Evolutionary conservation across 1,284 basidiomycete genomes (phyloP).

Genomic region (Phellopilus nigrolimitatus): DNA sequence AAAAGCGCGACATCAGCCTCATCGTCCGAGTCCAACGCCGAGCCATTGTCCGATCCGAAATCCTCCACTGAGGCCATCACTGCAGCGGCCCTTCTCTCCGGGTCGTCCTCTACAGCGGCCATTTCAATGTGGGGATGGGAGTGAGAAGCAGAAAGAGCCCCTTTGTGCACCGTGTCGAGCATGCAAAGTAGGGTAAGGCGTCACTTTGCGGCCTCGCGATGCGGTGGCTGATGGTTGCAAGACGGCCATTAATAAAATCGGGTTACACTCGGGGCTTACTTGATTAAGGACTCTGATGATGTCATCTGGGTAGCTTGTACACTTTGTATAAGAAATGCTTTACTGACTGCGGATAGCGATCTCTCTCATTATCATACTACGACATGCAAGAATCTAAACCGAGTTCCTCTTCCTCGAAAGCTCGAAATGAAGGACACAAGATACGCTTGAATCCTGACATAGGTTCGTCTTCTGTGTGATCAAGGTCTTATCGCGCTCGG

Average conservation of each 20-base stretch:
- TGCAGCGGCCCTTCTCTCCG: slow-evolving; percentile 1
- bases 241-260: background rate
- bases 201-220: background rate
- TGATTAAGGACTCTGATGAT: background rate
- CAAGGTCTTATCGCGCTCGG: background rate
- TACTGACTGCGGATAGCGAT: too few relatives aligned
- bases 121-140: background rate
- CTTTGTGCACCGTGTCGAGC: slow-evolving; percentile 8
- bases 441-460: background rate
- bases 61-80: slow-evolving; percentile 11
- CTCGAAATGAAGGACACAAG: too few relatives aligned
- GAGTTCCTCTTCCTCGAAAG: too few relatives aligned
- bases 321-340: too few relatives aligned
- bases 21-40: slow-evolving; percentile 11
- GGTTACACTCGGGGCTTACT: background rate
- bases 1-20: slow-evolving; percentile 18
- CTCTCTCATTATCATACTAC: too few relatives aligned
- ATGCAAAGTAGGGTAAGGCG: slow-evolving; percentile 12
- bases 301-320: background rate
- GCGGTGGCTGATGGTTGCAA: background rate
- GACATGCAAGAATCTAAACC: too few relatives aligned
- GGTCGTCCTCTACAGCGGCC: slow-evolving; percentile 4
- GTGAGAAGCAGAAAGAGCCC: background rate
- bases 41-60: slow-evolving; percentile 17
- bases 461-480: background rate